Percentiles rank a stretch among this genome's conserved stretches.
Evolutionary conservation across 768 basidiomycete genomes (phyloP).

Genomic region (Lactifluus piperatus): DNA sequence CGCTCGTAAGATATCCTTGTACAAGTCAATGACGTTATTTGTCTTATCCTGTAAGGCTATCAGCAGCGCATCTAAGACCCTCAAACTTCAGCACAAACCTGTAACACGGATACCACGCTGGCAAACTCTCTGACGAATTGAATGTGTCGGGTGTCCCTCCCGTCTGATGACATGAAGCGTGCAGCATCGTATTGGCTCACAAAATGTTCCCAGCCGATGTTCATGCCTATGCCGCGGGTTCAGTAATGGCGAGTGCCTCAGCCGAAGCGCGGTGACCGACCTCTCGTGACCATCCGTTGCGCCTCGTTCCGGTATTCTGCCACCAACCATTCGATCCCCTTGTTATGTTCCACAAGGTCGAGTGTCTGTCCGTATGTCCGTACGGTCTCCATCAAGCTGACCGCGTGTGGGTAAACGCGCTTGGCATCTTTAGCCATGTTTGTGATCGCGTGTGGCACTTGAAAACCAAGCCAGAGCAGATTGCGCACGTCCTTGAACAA

Average conservation of each 20-base stretch:
- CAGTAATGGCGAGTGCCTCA: not conserved
- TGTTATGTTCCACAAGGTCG: conserved; percentile 83
- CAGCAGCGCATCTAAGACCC: not conserved
- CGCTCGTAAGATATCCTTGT: conserved; percentile 73
- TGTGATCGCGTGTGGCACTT: conserved; percentile 87
- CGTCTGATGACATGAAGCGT: conserved; percentile 69
- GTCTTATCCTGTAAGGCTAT: conserved; percentile 68
- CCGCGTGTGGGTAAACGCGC: conserved; percentile 95
- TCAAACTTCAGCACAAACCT: conserved; percentile 37
- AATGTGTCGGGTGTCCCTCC: conserved; percentile 79
- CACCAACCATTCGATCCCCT: conserved; percentile 88
- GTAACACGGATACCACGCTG: conserved; percentile 82
- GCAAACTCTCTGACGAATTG: conserved; percentile 95
- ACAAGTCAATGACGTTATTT: conserved; percentile 85
- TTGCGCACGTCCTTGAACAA: conserved; percentile 98
- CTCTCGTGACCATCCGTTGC: conserved; percentile 87
- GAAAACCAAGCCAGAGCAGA: conserved; percentile 90
- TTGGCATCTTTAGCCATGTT: conserved; percentile 99
- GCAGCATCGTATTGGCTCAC: conserved; percentile 88
- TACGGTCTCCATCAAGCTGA: conserved; percentile 98
- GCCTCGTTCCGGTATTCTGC: conserved; percentile 91
- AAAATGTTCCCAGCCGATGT: conserved; percentile 93
- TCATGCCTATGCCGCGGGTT: conserved; percentile 57
- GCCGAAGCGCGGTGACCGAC: conserved; percentile 35
- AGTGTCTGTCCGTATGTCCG: conserved; percentile 94